Percentiles rank a stretch among this genome's conserved stretches.
Evolutionary conservation across 2,329 filamentous ascomycete genomes (phyloP).

Genomic region (Exophiala xenobiotica): DNA sequence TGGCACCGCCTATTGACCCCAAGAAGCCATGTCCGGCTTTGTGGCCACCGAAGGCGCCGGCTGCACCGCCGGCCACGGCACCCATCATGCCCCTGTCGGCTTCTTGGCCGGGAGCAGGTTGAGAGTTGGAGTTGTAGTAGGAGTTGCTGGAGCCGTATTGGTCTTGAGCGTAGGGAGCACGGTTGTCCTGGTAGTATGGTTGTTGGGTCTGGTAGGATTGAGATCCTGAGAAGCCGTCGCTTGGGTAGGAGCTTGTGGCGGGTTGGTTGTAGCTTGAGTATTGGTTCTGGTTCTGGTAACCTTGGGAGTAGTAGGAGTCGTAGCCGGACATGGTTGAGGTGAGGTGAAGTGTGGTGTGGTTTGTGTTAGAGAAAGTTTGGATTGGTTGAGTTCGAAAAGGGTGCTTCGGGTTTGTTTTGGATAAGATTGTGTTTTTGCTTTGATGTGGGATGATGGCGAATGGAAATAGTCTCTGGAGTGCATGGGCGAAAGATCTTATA

Average conservation of each 20-base stretch:
- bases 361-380: background rate
- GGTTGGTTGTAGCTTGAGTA: background rate
- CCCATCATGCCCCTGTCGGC: conserved; percentile 48
- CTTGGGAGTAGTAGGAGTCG: background rate
- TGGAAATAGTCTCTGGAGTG: background rate
- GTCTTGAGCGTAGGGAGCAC: background rate
- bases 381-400: background rate
- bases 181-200: background rate
- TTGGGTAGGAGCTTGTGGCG: background rate
- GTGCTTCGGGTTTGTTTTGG: too few relatives aligned
- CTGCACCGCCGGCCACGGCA: conserved; percentile 47
- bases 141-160: background rate
- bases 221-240: background rate
- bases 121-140: background rate
- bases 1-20: conserved; percentile 49
- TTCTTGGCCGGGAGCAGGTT: conserved; percentile 1
- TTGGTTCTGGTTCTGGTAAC: background rate
- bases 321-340: conserved; percentile 1
- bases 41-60: conserved; percentile 48
- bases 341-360: background rate
- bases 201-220: background rate
- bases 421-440: background rate
- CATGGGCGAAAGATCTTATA: background rate
- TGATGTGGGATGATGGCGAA: background rate
- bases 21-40: conserved; percentile 49